A percentile compares a stretch with the other conserved stretches of the same genome.
Evolutionary conservation across 208 protist genomes (phyloP).

Genomic region (Phytomonas francai): DNA sequence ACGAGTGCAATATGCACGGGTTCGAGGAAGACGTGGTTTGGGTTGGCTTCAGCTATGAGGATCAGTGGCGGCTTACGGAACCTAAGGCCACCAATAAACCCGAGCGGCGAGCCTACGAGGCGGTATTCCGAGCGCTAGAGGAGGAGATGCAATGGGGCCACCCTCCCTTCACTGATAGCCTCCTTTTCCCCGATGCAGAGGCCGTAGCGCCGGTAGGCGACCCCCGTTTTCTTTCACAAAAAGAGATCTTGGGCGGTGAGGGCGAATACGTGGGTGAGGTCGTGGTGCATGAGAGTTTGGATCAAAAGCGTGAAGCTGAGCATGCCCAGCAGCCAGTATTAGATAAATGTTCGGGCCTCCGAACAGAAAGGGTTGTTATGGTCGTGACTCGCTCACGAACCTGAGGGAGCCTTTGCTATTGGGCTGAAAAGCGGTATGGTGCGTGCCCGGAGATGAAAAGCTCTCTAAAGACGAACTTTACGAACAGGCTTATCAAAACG

Average conservation of each 20-base stretch:
- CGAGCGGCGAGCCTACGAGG: constrained; percentile 43
- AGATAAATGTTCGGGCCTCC: constrained; percentile 18
- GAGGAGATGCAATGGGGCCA: constrained; percentile 10
- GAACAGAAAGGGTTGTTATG: constrained; percentile 45
- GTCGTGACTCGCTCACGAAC: constrained; percentile 69
- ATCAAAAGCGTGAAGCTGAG: too few species aligned
- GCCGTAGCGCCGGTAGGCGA: too few species aligned
- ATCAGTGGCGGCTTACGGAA: constrained; percentile 64
- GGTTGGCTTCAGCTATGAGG: constrained; percentile 61
- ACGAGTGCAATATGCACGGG: constrained; percentile 21
- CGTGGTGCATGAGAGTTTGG: too few species aligned
- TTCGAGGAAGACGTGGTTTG: constrained; percentile 33
- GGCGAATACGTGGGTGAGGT: too few species aligned
- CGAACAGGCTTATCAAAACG: constrained; percentile 4
- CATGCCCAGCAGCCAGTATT: not conserved
- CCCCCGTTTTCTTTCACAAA: too few species aligned
- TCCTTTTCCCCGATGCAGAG: too few species aligned
- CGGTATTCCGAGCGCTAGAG: constrained; percentile 35
- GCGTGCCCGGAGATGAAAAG: constrained; percentile 30
- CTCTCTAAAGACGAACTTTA: constrained; percentile 15
- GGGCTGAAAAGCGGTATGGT: constrained; percentile 66
- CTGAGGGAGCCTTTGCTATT: constrained; percentile 52
- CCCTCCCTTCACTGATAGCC: too few species aligned
- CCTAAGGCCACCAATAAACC: constrained; percentile 65
- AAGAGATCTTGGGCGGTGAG: too few species aligned